Evolutionary conservation across 768 basidiomycete genomes (phyloP), one percentile per base, ranked within the genome.

Genomic region (Amanita polypyramis): DNA sequence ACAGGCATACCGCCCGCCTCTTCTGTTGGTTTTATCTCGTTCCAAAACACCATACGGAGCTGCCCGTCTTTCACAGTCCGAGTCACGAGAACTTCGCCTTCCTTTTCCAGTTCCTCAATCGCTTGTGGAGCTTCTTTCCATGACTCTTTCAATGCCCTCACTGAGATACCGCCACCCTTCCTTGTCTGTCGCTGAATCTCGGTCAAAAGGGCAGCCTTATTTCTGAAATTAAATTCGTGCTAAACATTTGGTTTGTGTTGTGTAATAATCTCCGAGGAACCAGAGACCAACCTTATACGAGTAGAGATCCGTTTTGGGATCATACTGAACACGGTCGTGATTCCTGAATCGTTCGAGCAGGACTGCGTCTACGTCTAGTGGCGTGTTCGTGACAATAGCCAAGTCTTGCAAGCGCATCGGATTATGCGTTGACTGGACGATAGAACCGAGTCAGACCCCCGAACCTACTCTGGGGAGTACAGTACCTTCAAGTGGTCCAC

Each of bases 391-490:
- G 15, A 84, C 71, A 36, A 93, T 81, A 2, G 91, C 87, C 39
- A 95, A 71, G 60, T 95, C 92, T 62, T 93, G 83, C 40, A 94
- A 66, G 3, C 91, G 82, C 75, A 89, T 89, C 9, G 91, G 92
- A 51, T 79, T 82, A 50, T 74, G 78, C 19, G 85, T 80, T 1
- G 74, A 72, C 79, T 82, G 55, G 15, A 51, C 11, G 10, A 41
- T 34, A 21, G 6, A 9, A 21, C 10, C 33, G 21, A 35, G 49
- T 50, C 37, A 43, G 32, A 44, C n/a, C 54, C 40, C 17, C 36
- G 20, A 33, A 17, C 17, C 3, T 29, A 29, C 3, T 14, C 20
- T 38, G 21, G 15, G 25, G 12, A 33, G 51, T 40, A 20, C 29
- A 36, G 36, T 34, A 85, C 86, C 70, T 87, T 93, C 51, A 94